Conservation (phyloP, 2,329 filamentous ascomycete species). For the Calonectria hawksworthii region DNA sequence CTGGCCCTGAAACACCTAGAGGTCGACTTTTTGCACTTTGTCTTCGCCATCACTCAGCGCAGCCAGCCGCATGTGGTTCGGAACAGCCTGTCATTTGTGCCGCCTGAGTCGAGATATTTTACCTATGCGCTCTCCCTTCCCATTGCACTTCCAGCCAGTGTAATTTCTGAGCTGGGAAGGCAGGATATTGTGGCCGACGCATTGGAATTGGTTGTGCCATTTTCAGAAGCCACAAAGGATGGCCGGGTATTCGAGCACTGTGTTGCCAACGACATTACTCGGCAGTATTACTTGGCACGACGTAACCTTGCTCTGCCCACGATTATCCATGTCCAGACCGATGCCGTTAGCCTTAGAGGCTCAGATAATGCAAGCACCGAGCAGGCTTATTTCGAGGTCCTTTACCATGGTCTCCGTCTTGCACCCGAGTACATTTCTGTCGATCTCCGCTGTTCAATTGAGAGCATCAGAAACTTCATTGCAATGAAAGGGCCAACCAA, state of each 20-base stretch:
- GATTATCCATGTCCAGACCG: conserved; percentile 10
- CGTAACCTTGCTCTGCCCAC: conserved; percentile 17
- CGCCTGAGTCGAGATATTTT: conserved; percentile 20
- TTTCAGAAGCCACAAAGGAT: not conserved
- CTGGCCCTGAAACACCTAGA: conserved; percentile 27
- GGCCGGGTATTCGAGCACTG: not conserved
- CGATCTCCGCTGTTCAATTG: conserved; percentile 17
- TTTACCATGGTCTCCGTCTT: conserved; percentile 26
- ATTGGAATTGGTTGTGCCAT: conserved; percentile 8
- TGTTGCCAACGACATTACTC: conserved; percentile 9
- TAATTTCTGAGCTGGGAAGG: not conserved
- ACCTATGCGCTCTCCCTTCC: conserved; percentile 28
- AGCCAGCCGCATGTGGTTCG: conserved; percentile 8
- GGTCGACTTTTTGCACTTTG: conserved; percentile 25
- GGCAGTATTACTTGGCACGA: conserved; percentile 8
- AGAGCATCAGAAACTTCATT: conserved; percentile 7
- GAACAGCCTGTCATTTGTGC: conserved; percentile 15
- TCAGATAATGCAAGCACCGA: not conserved
- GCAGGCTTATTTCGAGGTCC: conserved; percentile 17
- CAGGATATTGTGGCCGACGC: conserved; percentile 24
- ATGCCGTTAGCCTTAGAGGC: not conserved
- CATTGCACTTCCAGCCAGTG: not conserved
- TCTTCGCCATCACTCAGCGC: conserved; percentile 5
- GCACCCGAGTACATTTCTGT: conserved; percentile 27
- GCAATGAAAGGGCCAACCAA: conserved; percentile 22